phyloP scores from a whole-genome alignment of 2,329 filamentous ascomycete genomes.

The Verticillium nubilum region DNA sequence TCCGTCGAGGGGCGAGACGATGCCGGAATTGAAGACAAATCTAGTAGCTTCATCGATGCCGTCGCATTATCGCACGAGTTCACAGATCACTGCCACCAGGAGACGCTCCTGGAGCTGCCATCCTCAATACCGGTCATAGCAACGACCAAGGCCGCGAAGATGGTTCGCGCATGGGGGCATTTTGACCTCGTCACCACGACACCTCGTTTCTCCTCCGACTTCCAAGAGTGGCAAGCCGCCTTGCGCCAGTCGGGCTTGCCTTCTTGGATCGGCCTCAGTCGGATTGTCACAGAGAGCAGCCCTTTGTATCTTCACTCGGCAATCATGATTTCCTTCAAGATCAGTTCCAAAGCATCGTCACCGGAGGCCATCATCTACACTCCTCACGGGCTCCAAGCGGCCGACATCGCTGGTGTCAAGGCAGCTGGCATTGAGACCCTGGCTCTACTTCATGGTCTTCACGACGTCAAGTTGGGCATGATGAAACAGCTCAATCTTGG shows the following conservation, averaged over 20 bases:
- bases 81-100: constrained; percentile 61
- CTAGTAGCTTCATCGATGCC: constrained; percentile 42
- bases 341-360: constrained; percentile 44
- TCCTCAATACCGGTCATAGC: constrained; percentile 52
- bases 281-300: constrained; percentile 48
- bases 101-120: constrained; percentile 52
- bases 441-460: constrained; percentile 58
- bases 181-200: constrained; percentile 50
- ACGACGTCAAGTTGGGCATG: constrained; percentile 49
- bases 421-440: constrained; percentile 43
- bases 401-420: constrained; percentile 36
- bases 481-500: constrained; percentile 58
- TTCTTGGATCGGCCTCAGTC: constrained; percentile 55
- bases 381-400: constrained; percentile 8
- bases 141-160: constrained; percentile 48
- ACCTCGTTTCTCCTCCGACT: constrained; percentile 32
- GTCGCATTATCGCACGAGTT: constrained; percentile 61
- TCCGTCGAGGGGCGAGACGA: constrained; percentile 16
- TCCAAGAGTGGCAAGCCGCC: constrained; percentile 16
- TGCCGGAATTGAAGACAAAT: neutral
- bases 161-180: constrained; percentile 53
- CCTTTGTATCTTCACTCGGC: constrained; percentile 58
- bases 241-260: constrained; percentile 33
- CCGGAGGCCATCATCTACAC: constrained; percentile 10
- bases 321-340: constrained; percentile 49